phyloP scores from a whole-genome alignment of 306 rosid species.

The Citrullus amarus region DNA sequence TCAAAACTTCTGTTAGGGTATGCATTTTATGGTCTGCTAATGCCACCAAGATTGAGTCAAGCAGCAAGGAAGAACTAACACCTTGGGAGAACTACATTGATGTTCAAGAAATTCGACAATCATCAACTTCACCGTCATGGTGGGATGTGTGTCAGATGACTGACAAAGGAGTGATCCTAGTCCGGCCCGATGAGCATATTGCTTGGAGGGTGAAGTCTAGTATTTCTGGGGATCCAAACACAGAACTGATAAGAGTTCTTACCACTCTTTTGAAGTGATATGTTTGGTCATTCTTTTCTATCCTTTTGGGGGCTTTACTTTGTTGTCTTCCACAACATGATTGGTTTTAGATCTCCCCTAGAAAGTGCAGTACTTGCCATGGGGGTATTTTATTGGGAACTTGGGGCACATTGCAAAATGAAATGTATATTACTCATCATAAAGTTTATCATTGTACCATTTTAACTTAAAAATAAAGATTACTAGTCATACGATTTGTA shows the following conservation, averaged over 20 bases:
- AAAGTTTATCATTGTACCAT: neutral
- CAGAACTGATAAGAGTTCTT: constrained; percentile 55
- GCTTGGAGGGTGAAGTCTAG: constrained; percentile 58
- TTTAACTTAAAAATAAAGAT: neutral
- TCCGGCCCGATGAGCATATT: constrained; percentile 76
- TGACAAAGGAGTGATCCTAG: constrained; percentile 54
- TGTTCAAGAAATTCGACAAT: constrained; percentile 33
- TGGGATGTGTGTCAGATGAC: constrained; percentile 72
- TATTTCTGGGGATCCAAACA: constrained; percentile 34
- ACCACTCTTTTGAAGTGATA: constrained; percentile 25
- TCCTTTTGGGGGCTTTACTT: neutral
- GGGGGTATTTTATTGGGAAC: neutral
- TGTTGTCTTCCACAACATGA: neutral
- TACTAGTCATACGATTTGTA: neutral
- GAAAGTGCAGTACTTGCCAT: neutral
- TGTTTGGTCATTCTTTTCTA: neutral
- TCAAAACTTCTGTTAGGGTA: constrained; percentile 32
- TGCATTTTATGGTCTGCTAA: constrained; percentile 60
- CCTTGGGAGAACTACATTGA: constrained; percentile 58
- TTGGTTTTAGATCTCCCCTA: neutral
- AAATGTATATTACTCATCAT: neutral
- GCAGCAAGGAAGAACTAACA: constrained; percentile 33
- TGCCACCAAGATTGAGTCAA: constrained; percentile 23
- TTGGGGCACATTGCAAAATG: neutral
- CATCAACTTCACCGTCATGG: constrained; percentile 41